phyloP scores from a whole-genome alignment of 768 basidiomycete species.

The Leccinum rimulosum region DNA sequence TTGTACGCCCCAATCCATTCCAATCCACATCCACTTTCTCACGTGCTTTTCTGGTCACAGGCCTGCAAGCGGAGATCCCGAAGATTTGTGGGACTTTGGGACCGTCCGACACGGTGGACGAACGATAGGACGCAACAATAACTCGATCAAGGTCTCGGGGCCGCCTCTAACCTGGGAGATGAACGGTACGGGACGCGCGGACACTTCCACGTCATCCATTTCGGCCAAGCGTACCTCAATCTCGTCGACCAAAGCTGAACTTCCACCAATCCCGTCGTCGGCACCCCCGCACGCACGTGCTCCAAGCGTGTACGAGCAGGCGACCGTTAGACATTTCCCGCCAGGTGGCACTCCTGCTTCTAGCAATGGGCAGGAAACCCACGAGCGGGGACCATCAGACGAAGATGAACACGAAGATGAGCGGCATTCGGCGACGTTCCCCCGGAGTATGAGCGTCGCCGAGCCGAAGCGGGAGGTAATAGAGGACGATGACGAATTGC shows the following conservation, averaged over 20 bases:
- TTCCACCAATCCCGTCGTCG: slow-evolving; percentile 51
- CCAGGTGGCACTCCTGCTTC: too few species aligned
- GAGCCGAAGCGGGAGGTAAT: too few species aligned
- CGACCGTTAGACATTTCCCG: too few species aligned
- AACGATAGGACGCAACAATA: slow-evolving; percentile 67
- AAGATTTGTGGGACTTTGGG: slow-evolving; percentile 97
- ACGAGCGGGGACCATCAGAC: too few species aligned
- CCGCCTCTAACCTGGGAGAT: slow-evolving; percentile 82
- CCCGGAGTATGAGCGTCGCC: too few species aligned
- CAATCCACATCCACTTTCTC: neutral
- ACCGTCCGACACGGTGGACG: slow-evolving; percentile 79
- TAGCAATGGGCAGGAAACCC: too few species aligned
- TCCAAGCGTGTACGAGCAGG: too few species aligned
- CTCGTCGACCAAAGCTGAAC: slow-evolving; percentile 57
- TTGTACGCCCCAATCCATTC: slow-evolving; percentile 43
- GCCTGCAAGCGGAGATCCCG: slow-evolving; percentile 53
- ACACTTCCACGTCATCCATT: slow-evolving; percentile 16
- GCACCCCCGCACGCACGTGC: too few species aligned
- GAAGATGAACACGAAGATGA: too few species aligned
- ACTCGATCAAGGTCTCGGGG: slow-evolving; percentile 57
- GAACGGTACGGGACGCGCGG: slow-evolving; percentile 34
- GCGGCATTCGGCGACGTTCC: too few species aligned
- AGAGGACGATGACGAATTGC: too few species aligned
- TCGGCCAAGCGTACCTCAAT: slow-evolving; percentile 30
- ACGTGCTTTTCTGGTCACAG: slow-evolving; percentile 20